Evolutionary conservation across 306 rosid species (phyloP).

Genomic region (Vigna trinervia): DNA sequence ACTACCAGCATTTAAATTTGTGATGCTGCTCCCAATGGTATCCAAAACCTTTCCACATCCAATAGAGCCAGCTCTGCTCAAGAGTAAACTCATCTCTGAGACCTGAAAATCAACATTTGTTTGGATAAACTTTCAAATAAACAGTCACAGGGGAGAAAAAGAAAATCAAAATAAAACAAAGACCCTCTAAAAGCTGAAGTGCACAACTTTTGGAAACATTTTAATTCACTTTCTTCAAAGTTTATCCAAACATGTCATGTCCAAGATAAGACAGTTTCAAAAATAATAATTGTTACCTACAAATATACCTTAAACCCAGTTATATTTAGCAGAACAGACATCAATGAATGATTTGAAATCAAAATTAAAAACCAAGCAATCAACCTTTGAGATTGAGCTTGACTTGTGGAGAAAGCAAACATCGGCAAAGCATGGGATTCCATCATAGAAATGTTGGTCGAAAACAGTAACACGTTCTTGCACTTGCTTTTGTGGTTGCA

Average conservation of each 20-base stretch:
- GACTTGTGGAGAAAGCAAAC: slow-evolving; percentile 49
- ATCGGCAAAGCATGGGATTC: slow-evolving; percentile 65
- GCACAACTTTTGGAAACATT: neutral
- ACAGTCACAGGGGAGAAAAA: neutral
- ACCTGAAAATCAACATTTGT: slow-evolving; percentile 50
- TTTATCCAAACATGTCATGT: neutral
- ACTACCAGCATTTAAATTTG: slow-evolving; percentile 61
- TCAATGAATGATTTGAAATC: neutral
- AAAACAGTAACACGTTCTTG: neutral
- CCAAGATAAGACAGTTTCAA: neutral
- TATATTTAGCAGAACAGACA: neutral
- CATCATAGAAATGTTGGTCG: slow-evolving; percentile 71
- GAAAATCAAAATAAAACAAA: too few species aligned
- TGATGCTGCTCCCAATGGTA: slow-evolving; percentile 82
- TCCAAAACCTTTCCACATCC: slow-evolving; percentile 69
- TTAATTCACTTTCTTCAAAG: neutral
- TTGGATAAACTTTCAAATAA: neutral
- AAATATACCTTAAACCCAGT: slow-evolving; percentile 20
- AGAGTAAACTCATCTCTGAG: slow-evolving; percentile 68
- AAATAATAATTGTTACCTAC: neutral
- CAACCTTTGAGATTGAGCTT: slow-evolving; percentile 42
- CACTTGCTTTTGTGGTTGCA: neutral
- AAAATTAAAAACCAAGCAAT: neutral
- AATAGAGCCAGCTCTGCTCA: slow-evolving; percentile 58
- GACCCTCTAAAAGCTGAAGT: neutral